These are phyloP conservation scores for Guillardia theta DNA, from an alignment of 78 protist genomes.

Conservation along the genomic window DNA sequence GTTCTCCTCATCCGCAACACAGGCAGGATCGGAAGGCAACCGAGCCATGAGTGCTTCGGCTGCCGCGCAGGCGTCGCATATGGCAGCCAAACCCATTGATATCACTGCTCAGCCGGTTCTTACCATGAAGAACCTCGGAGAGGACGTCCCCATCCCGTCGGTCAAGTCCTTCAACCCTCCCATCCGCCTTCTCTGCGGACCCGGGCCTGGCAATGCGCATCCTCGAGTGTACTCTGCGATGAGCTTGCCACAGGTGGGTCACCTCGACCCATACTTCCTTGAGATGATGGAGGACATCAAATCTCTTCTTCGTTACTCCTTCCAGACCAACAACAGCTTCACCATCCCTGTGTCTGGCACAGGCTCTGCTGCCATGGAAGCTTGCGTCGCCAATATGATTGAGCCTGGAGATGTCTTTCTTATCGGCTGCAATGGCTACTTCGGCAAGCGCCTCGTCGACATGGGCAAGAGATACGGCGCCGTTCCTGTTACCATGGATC, in stretches of 20 bases:
- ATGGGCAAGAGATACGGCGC: conserved; percentile 58
- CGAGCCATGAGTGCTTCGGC: too few relatives aligned
- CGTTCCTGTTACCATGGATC: background rate
- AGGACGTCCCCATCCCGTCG: background rate
- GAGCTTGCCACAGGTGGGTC: background rate
- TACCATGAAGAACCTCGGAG: background rate
- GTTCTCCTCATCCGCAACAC: too few relatives aligned
- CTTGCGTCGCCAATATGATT: background rate
- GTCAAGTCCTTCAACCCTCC: background rate
- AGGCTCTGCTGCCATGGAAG: background rate
- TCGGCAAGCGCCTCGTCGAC: conserved; percentile 63
- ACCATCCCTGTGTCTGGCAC: background rate
- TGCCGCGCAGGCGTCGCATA: too few relatives aligned
- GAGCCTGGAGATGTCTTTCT: background rate
- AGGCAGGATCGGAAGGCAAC: too few relatives aligned
- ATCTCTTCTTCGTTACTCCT: background rate
- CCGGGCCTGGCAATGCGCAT: background rate
- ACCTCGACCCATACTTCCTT: background rate
- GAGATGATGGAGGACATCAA: background rate
- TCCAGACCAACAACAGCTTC: background rate
- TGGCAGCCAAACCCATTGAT: too few relatives aligned
- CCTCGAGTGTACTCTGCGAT: background rate
- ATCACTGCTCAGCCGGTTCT: too few relatives aligned
- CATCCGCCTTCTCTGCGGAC: background rate
- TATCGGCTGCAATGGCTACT: conserved; percentile 51